Conservation (phyloP, 2,329 filamentous ascomycete species). For the Helotiales sp. region DNA sequence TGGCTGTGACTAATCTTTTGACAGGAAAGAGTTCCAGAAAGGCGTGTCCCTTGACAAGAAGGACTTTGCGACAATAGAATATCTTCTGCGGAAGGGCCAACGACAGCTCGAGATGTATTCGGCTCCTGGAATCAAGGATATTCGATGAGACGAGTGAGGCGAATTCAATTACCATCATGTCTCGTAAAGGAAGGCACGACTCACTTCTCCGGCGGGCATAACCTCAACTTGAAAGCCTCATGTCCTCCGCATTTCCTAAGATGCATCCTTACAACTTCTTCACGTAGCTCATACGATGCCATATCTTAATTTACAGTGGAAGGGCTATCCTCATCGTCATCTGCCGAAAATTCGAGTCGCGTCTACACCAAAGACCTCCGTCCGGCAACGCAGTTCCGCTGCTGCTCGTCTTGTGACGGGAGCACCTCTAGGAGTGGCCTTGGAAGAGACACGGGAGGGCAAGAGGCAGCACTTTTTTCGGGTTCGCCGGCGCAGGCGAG, state of each 20-base stretch:
- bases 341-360: conserved; percentile 29
- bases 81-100: conserved; percentile 64
- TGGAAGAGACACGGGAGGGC: conserved; percentile 5
- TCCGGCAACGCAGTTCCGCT: conserved; percentile 14
- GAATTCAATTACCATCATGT: too few species aligned
- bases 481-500: conserved; percentile 9
- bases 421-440: conserved; percentile 14
- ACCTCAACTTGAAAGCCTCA: background rate
- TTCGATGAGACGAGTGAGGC: conserved; percentile 35
- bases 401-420: background rate
- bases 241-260: conserved; percentile 20
- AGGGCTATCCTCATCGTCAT: conserved; percentile 30
- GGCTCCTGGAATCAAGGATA: conserved; percentile 64
- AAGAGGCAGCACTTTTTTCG: conserved; percentile 21
- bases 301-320: conserved; percentile 31
- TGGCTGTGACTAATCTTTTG: conserved; percentile 1
- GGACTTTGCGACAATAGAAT: conserved; percentile 70
- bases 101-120: conserved; percentile 68
- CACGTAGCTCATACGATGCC: conserved; percentile 25
- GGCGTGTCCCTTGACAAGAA: conserved; percentile 60
- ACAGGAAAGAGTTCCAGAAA: conserved; percentile 75
- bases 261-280: conserved; percentile 28
- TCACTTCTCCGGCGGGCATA: background rate
- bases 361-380: conserved; percentile 14
- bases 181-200: conserved; percentile 19